Evolutionary conservation across 129 eudicot genomes (phyloP).

Genomic region (Ambrosia trifida): DNA sequence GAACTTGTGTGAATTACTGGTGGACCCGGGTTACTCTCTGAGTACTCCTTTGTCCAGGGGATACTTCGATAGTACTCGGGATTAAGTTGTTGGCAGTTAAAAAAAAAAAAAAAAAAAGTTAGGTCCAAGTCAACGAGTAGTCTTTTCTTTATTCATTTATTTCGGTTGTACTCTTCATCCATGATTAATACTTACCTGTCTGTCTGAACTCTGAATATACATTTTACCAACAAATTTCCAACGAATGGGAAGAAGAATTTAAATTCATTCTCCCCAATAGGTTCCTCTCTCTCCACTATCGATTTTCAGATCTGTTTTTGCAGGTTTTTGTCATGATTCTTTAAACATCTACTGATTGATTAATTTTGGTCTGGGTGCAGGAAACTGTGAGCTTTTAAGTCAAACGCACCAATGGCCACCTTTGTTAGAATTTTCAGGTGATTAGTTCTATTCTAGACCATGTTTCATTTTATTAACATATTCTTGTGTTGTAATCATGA

Average conservation of each 20-base stretch:
- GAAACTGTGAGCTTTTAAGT: not conserved
- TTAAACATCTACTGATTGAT: not conserved
- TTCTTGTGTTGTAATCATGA: not conserved
- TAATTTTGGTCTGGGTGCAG: not conserved
- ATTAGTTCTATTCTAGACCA: not conserved
- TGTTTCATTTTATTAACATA: not conserved
- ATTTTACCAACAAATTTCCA: not conserved
- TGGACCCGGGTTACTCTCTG: too few relatives aligned
- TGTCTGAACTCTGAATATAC: not conserved
- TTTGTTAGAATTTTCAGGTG: constrained; percentile 23
- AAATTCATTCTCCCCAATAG: not conserved
- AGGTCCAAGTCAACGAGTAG: not conserved
- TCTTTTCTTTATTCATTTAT: not conserved
- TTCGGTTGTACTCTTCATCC: not conserved
- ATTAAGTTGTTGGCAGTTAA: too few relatives aligned
- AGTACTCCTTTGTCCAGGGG: too few relatives aligned
- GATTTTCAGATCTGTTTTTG: not conserved
- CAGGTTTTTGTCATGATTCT: not conserved
- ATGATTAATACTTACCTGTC: too few relatives aligned
- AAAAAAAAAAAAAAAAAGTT: too few relatives aligned
- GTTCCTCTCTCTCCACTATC: not conserved
- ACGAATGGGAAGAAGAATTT: not conserved
- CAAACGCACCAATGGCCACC: constrained; percentile 15
- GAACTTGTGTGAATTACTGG: too few relatives aligned
- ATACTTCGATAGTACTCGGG: too few relatives aligned